Percentiles rank a stretch among this genome's conserved stretches.
phyloP scores from a whole-genome alignment of 768 basidiomycete species.

The Hypsizygus marmoreus region DNA sequence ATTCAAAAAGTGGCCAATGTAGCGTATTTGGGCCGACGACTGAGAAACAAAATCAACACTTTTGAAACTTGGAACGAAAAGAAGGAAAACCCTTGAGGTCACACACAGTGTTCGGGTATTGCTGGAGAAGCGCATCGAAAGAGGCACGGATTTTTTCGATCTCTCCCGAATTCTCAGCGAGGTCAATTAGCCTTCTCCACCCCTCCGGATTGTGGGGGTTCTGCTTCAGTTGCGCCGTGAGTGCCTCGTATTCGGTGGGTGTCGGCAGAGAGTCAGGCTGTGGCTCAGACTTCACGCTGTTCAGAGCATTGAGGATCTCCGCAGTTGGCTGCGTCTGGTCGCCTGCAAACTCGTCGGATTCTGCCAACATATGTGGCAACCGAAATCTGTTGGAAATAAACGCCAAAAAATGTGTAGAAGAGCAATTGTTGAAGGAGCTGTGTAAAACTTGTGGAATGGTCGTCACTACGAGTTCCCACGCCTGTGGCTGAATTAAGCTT shows the following conservation, averaged over 20 bases:
- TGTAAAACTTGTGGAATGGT: neutral
- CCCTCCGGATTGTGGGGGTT: constrained; percentile 75
- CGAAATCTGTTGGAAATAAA: constrained; percentile 1
- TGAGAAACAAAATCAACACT: constrained; percentile 32
- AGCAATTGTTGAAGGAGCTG: constrained; percentile 3
- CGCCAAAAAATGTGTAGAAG: neutral
- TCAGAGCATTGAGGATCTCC: constrained; percentile 38
- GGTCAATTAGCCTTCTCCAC: constrained; percentile 76
- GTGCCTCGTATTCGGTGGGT: constrained; percentile 66
- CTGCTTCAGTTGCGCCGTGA: constrained; percentile 62
- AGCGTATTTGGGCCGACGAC: constrained; percentile 84
- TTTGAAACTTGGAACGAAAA: too few relatives aligned
- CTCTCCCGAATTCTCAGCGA: constrained; percentile 77
- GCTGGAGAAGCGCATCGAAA: constrained; percentile 80
- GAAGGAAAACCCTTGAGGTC: constrained; percentile 13
- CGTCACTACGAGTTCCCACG: constrained; percentile 9
- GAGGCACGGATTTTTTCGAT: constrained; percentile 78
- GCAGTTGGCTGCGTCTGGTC: constrained; percentile 35
- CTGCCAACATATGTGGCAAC: constrained; percentile 10
- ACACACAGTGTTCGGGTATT: constrained; percentile 92
- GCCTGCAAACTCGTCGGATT: constrained; percentile 19
- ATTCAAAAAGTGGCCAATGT: constrained; percentile 75
- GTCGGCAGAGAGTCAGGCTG: constrained; percentile 34
- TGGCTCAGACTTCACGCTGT: constrained; percentile 27
- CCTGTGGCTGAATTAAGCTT: constrained; percentile 5